Base-by-base conservation (phyloP, 257 asterid species). In the Nicotiana benthamiana region DNA sequence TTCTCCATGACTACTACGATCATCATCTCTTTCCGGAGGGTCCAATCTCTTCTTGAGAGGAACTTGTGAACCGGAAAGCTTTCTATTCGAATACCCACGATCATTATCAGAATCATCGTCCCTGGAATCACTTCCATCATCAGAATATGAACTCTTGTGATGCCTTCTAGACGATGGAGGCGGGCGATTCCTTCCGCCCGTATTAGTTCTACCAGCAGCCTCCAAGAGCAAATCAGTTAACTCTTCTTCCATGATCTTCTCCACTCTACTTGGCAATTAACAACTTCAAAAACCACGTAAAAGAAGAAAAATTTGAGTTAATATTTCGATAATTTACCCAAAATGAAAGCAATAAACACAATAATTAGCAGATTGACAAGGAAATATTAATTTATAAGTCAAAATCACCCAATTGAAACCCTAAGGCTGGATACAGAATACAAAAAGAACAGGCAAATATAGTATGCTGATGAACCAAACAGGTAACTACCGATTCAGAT, bases 41-140 rank as follows among this genome's bases (percentile, higher is more conserved):
- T 92, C 98, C 89, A 90, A 80, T 86, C 99, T 89, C 85, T 95
- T 95, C 89, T 95, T 93, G 18, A 93, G 97, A 63, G 99, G 99
- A 51, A 95, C 94, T 77, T 92, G 97, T 1, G 98, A 89, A 75
- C 91, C 89, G 70, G 97, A 88, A 27, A 93, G 97, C 83, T 92
- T 93, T 85, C 94, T 84, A 80, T 86, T 87, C 30, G 96, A 84
- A 85, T 95, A 95, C 15, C 88, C 89, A 32, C 89, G 97, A 56
- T 88, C 97, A 79, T 89, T 98, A 84, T 91, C 98, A 13, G 97
- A 92, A 80, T 93, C 96, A 75, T 95, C 94, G 57, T 90, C 93
- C 75, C 90, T 92, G 5, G 95, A 92, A 87, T 92, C 98, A 57
- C 97, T 92, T 77, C 97, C 98, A 51, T 91, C 98, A 40, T 92